Evolutionary conservation across 169 alveolate genomes (phyloP).

Genomic region (Pseudocohnilembus persalinus): DNA sequence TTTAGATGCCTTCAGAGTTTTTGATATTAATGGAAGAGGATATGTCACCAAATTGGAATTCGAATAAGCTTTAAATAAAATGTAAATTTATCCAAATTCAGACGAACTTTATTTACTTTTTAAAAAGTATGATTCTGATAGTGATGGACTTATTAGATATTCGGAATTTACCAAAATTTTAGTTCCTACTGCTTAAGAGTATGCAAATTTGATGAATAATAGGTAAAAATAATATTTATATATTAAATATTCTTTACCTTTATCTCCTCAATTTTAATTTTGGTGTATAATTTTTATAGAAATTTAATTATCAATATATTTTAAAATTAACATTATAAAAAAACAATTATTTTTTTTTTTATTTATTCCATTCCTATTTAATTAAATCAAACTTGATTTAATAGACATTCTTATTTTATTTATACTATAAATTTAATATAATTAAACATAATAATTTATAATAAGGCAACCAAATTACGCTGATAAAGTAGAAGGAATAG

Average conservation of each 20-base stretch:
- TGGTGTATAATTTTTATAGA: too few species aligned
- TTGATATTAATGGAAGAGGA: slow-evolving; percentile 61
- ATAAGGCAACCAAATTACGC: neutral
- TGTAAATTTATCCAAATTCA: slow-evolving; percentile 44
- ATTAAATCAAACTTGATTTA: too few species aligned
- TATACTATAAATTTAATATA: too few species aligned
- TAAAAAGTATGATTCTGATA: slow-evolving; percentile 47
- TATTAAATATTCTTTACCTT: too few species aligned
- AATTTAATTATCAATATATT: too few species aligned
- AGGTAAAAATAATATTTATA: too few species aligned
- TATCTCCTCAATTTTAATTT: too few species aligned
- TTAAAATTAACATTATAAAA: too few species aligned
- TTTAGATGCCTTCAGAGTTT: slow-evolving; percentile 72
- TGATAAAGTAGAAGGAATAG: slow-evolving; percentile 4
- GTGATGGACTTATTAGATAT: slow-evolving; percentile 47
- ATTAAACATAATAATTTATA: too few species aligned
- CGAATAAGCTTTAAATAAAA: slow-evolving; percentile 35
- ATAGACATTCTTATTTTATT: too few species aligned
- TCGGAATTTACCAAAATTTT: slow-evolving; percentile 51
- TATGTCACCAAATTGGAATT: slow-evolving; percentile 54
- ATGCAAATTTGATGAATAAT: neutral
- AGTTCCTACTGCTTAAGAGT: slow-evolving; percentile 27
- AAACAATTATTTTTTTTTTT: too few species aligned
- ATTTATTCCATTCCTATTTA: too few species aligned
- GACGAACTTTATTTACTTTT: slow-evolving; percentile 54